A percentile compares a stretch with the other conserved stretches of the same genome.
Conservation (phyloP, 345 rosid genomes). For the Acer campestre region DNA sequence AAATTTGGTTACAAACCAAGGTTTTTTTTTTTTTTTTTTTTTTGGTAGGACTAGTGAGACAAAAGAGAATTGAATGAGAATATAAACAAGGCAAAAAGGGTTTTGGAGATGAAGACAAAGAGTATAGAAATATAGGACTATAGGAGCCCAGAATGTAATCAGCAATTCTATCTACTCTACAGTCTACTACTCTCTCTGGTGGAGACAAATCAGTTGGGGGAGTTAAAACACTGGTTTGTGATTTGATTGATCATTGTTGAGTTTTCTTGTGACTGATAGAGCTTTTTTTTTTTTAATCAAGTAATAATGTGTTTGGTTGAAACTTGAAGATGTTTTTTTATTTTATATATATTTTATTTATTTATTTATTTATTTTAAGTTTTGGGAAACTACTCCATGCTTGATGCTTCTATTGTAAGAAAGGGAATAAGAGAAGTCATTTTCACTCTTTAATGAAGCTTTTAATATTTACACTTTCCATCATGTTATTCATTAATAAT, state of each 20-base stretch:
- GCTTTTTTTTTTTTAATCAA: neutral
- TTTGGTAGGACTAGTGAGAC: constrained; percentile 17
- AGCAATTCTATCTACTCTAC: neutral
- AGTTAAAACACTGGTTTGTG: constrained; percentile 10
- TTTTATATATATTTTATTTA: too few species aligned
- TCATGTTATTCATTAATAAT: too few species aligned
- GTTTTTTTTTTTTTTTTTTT: too few species aligned
- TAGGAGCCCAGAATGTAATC: too few species aligned
- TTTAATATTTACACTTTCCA: too few species aligned
- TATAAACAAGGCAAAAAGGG: constrained; percentile 24
- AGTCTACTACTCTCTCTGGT: neutral
- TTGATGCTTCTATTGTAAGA: too few species aligned
- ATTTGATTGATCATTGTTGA: constrained; percentile 34
- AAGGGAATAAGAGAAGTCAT: too few species aligned
- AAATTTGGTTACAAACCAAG: neutral
- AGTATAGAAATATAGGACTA: neutral
- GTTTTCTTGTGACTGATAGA: neutral
- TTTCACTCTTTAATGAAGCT: too few species aligned
- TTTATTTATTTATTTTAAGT: too few species aligned
- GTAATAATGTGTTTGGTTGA: too few species aligned
- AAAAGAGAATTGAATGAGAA: constrained; percentile 32
- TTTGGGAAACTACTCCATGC: too few species aligned
- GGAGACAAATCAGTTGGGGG: constrained; percentile 18
- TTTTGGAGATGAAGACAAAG: constrained; percentile 36
- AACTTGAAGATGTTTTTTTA: too few species aligned